phyloP scores from a whole-genome alignment of 1,139 yeast species.

The Suhomyces kunorum region DNA sequence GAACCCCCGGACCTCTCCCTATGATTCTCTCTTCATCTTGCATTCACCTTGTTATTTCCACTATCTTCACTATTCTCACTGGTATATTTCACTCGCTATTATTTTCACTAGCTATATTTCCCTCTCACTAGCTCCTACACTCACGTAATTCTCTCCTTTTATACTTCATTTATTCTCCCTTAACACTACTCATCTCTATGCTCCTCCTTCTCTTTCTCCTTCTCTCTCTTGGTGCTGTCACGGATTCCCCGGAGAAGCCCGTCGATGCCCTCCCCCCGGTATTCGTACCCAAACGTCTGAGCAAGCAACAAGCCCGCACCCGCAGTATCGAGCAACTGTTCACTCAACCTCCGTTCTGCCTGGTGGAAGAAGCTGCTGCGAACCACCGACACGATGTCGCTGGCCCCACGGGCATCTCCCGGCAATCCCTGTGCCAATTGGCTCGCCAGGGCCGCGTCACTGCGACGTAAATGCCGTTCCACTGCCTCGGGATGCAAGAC shows the following conservation, averaged over 20 bases:
- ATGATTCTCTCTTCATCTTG: too few species aligned
- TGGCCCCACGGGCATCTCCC: slow-evolving; percentile 21
- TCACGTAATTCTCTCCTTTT: too few species aligned
- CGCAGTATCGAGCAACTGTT: slow-evolving; percentile 38
- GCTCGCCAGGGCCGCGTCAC: slow-evolving; percentile 39
- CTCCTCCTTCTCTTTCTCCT: neutral
- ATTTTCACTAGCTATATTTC: too few species aligned
- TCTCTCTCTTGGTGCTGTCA: slow-evolving; percentile 20
- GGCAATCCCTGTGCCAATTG: slow-evolving; percentile 47
- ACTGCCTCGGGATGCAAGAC: slow-evolving; percentile 43
- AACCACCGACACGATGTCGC: slow-evolving; percentile 45
- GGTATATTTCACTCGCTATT: too few species aligned
- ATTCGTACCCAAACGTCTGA: slow-evolving; percentile 51
- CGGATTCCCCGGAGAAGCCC: slow-evolving; percentile 55
- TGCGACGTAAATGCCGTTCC: slow-evolving; percentile 38
- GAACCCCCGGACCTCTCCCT: too few species aligned
- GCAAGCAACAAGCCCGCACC: slow-evolving; percentile 59
- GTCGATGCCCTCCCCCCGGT: slow-evolving; percentile 60
- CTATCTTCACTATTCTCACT: too few species aligned
- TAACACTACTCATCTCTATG: too few species aligned
- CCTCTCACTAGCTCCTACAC: too few species aligned
- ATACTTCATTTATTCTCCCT: too few species aligned
- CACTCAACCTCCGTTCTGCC: slow-evolving; percentile 45
- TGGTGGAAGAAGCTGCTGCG: slow-evolving; percentile 57
- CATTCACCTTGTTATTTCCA: too few species aligned